Evolutionary conservation across 139 green algal genomes (phyloP).

Genomic region (Chlorella vulgaris): DNA sequence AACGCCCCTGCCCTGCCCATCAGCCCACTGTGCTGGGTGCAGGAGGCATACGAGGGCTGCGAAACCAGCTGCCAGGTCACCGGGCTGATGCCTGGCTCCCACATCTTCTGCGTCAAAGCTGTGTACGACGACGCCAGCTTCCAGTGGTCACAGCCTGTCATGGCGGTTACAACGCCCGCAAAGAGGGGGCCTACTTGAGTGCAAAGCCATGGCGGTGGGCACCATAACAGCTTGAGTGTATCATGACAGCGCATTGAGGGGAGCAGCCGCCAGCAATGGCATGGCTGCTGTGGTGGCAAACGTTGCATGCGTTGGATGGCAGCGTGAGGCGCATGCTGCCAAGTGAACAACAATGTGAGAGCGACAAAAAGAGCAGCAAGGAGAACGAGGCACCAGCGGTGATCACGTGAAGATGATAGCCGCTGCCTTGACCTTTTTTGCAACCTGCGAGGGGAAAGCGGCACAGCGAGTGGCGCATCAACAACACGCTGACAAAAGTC

Average conservation of each 20-base stretch:
- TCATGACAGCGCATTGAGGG: too few species aligned
- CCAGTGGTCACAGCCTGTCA: slow-evolving; percentile 74
- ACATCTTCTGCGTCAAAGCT: slow-evolving; percentile 90
- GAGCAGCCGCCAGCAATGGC: too few species aligned
- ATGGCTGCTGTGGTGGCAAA: too few species aligned
- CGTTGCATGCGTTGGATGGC: too few species aligned
- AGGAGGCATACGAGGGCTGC: slow-evolving; percentile 46
- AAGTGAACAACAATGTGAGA: not conserved
- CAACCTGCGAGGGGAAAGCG: slow-evolving; percentile 3
- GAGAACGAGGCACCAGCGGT: not conserved
- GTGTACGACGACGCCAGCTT: slow-evolving; percentile 83
- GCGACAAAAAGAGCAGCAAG: not conserved
- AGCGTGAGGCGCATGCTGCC: too few species aligned
- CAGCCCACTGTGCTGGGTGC: not conserved
- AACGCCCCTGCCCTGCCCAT: too few species aligned
- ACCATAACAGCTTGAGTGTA: not conserved
- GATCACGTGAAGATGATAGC: slow-evolving; percentile 35
- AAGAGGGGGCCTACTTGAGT: not conserved
- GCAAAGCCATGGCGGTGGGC: not conserved
- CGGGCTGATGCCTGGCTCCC: slow-evolving; percentile 66
- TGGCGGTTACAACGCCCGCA: not conserved
- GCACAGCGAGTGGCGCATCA: not conserved
- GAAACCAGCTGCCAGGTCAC: slow-evolving; percentile 55
- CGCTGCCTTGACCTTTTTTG: slow-evolving; percentile 35
- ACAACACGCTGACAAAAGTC: not conserved